phyloP scores from a whole-genome alignment of 2,329 filamentous ascomycete species.

The Pseudogymnoascus sp. region DNA sequence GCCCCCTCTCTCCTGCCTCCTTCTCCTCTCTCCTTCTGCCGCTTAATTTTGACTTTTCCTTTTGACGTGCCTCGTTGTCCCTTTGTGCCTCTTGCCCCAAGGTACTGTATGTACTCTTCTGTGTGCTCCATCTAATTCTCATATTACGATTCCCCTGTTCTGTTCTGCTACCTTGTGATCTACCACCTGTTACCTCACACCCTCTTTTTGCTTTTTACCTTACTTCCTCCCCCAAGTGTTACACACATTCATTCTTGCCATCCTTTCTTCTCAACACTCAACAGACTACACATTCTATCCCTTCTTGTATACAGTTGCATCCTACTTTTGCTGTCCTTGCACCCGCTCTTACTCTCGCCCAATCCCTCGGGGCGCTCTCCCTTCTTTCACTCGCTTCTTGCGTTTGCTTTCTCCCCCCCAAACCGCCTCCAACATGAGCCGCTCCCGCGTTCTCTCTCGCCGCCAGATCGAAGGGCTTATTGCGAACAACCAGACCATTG shows the following conservation, averaged over 20 bases:
- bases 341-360: not conserved
- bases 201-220: not conserved
- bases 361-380: not conserved
- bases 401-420: not conserved
- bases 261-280: not conserved
- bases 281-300: not conserved
- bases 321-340: not conserved
- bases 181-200: too few relatives aligned
- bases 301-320: not conserved
- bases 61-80: not conserved
- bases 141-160: slow-evolving; percentile 5
- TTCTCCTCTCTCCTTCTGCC: not conserved
- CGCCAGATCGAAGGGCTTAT: slow-evolving; percentile 73
- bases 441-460: slow-evolving; percentile 39
- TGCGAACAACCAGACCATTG: slow-evolving; percentile 67
- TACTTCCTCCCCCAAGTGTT: not conserved
- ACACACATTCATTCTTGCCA: not conserved
- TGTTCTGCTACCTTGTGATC: not conserved
- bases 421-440: slow-evolving; percentile 9
- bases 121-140: slow-evolving; percentile 6
- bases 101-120: not conserved
- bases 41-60: slow-evolving; percentile 1
- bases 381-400: not conserved
- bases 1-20: not conserved
- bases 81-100: not conserved